These are phyloP conservation scores for Trichaptum fuscoviolaceum DNA, from an alignment of 768 basidiomycete genomes.

Conservation along the genomic window DNA sequence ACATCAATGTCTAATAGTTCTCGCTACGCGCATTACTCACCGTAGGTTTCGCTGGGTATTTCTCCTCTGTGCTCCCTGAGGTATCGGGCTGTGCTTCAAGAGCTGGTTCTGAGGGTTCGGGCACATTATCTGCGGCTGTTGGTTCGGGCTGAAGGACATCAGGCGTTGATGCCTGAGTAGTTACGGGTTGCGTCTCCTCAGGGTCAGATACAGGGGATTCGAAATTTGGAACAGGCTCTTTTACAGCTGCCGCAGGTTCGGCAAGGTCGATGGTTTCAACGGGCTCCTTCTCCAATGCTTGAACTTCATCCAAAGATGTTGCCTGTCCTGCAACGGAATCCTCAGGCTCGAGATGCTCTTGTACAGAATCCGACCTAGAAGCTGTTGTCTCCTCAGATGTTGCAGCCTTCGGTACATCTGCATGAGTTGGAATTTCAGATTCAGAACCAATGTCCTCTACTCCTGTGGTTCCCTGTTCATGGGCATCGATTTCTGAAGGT, in stretches of 20 bases:
- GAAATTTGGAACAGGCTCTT: conserved; percentile 5
- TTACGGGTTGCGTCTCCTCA: conserved; percentile 1
- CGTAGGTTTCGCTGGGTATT: not conserved
- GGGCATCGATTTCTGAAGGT: not conserved
- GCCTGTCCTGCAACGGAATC: not conserved
- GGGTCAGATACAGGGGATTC: conserved; percentile 1
- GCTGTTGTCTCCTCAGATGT: not conserved
- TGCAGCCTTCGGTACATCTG: not conserved
- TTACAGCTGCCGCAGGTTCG: conserved; percentile 8
- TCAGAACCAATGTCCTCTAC: not conserved
- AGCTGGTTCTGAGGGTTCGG: not conserved
- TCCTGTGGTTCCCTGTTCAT: not conserved
- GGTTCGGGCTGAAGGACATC: conserved; percentile 4
- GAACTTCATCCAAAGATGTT: not conserved
- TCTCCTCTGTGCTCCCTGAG: not conserved
- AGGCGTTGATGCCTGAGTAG: not conserved
- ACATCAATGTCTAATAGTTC: not conserved
- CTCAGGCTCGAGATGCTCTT: not conserved
- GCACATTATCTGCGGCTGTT: not conserved
- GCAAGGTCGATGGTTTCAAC: not conserved
- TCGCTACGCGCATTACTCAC: not conserved
- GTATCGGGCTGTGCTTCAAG: not conserved
- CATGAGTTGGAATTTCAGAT: not conserved
- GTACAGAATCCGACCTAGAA: not conserved
- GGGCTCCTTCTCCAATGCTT: not conserved